Evolutionary conservation across 2,329 filamentous ascomycete species (phyloP), one percentile per base, ranked within the genome.

Genomic region (Fusarium sp.): DNA sequence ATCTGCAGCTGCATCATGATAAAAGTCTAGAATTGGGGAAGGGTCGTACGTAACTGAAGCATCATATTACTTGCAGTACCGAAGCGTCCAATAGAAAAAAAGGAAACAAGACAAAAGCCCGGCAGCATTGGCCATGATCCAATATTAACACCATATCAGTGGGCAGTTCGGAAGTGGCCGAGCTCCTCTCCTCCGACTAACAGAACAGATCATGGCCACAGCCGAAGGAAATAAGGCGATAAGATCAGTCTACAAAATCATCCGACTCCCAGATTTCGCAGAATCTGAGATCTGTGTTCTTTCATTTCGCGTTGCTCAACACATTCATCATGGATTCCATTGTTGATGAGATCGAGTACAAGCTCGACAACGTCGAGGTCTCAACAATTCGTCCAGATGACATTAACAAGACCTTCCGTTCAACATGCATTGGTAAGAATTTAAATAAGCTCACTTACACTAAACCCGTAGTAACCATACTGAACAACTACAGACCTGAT

Each of bases 401-500:
- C 63, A 91, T 91, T 68, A 88, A 91, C 79, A 82, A 81, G 74
- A 89, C 87, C 32, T 91, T 91, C 76, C 85, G 87, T 59, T 90
- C 89, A 20, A 87, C 81, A 77, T 86, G 83, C 75, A 90, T 91
- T 73, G 89, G 89, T 91, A 78, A 75, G 86, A 38, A 30, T n/a
- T 30, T 17, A 6, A 4, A 54, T 38, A 30, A 9, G 13, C n/a
- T 42, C 20, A 33, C 23, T 14, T 14, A 12, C 6, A 44, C 14
- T 23, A 18, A 18, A 20, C 7, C 23, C 20, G 18, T 37, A 14
- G 13, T n/a, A 44, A n/a, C 10, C 44, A 54, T 37, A 40, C 63
- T 67, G n/a, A 67, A 15, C 33, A 37, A 42, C 13, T 41, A 20
- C 67, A 91, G 89, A 91, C 77, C 82, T 92, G 53, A 81, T 90